A percentile compares a stretch with the other conserved stretches of the same genome.
Evolutionary conservation across 345 rosid species (phyloP).

Genomic region (Boechera retrofracta): DNA sequence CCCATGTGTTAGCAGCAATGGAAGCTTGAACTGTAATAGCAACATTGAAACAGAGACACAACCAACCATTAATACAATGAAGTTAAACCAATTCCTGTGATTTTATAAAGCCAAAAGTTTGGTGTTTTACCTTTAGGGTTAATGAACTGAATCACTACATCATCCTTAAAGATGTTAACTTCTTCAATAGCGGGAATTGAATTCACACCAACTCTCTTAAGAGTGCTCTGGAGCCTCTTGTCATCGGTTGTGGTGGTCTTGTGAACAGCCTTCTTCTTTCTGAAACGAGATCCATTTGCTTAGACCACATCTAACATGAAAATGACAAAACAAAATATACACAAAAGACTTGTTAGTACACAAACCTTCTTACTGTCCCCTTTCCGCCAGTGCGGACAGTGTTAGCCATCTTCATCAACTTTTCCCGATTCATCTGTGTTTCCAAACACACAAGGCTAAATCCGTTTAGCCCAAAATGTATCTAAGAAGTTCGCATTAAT

Average conservation of each 20-base stretch:
- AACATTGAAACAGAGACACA: not conserved
- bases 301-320: not conserved
- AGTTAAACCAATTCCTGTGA: not conserved
- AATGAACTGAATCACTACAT: slow-evolving; percentile 79
- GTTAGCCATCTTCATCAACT: slow-evolving; percentile 92
- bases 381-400: slow-evolving; percentile 98
- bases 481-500: not conserved
- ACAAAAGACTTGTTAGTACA: not conserved
- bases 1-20: slow-evolving; percentile 95
- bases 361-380: slow-evolving; percentile 84
- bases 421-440: slow-evolving; percentile 82
- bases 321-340: not conserved
- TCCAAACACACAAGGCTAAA: not conserved
- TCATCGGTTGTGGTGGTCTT: slow-evolving; percentile 97
- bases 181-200: slow-evolving; percentile 95
- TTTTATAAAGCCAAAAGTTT: not conserved
- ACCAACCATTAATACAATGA: not conserved
- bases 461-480: not conserved
- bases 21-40: slow-evolving; percentile 87
- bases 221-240: slow-evolving; percentile 93
- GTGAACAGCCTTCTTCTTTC: slow-evolving; percentile 99
- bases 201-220: slow-evolving; percentile 94
- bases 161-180: slow-evolving; percentile 98
- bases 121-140: slow-evolving; percentile 78
- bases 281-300: slow-evolving; percentile 29